Evolutionary conservation across 176 grass and related monocot species (phyloP).

Genomic region (Triticum dicoccoides): DNA sequence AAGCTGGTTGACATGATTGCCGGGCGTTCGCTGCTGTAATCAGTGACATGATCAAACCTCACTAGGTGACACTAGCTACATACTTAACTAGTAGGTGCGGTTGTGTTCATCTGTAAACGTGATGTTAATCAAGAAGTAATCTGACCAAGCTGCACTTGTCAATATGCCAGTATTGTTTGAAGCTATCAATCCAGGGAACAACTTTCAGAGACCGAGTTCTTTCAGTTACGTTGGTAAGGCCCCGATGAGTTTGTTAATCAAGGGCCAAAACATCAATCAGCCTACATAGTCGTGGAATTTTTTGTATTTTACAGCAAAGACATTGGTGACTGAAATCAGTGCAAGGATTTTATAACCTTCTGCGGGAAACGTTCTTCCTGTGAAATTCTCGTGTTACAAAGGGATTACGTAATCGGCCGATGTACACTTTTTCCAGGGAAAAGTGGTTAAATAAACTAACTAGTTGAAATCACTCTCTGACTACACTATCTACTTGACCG

Average conservation of each 20-base stretch:
- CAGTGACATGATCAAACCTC: constrained; percentile 11
- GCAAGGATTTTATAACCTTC: not conserved
- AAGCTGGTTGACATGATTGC: not conserved
- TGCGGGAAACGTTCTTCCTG: not conserved
- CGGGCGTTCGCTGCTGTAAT: not conserved
- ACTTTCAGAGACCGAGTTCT: constrained; percentile 1
- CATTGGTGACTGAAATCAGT: not conserved
- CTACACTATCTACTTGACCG: not conserved
- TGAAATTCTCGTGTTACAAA: not conserved
- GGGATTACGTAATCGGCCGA: not conserved
- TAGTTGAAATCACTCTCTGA: not conserved
- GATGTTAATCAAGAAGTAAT: not conserved
- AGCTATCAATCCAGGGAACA: not conserved
- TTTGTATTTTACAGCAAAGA: not conserved
- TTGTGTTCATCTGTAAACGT: not conserved
- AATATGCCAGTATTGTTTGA: not conserved
- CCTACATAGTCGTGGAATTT: not conserved
- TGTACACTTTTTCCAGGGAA: no score
- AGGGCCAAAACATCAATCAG: not conserved
- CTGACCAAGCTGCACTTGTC: not conserved
- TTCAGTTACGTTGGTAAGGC: not conserved
- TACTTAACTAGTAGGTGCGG: not conserved
- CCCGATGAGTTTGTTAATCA: not conserved
- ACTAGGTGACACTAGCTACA: not conserved
- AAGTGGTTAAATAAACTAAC: not conserved